Base-by-base conservation (phyloP, 148 eudicot genomes). In the Gaultheria prostrata region DNA sequence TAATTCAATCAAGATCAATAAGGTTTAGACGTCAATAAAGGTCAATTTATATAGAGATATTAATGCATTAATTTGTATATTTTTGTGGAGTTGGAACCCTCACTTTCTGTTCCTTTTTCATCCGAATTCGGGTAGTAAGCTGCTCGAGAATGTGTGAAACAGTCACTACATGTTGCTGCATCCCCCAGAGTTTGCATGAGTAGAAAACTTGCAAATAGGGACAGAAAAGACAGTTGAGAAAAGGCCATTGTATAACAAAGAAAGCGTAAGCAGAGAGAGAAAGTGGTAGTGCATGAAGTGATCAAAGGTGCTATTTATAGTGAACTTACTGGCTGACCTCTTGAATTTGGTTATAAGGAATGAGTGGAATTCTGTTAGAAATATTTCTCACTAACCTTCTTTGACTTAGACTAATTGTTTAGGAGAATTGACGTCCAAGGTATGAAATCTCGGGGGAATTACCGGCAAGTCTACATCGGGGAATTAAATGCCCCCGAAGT, bases 71-170 rank as follows among this genome's bases (percentile, higher is more conserved):
- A 45, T 77, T 13, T 21, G 26, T 53, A 50, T 48, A 24, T 51
- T 46, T 65, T 45, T 61, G 18, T 43, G 21, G 69, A 33, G 81
- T 86, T 8, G 15, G 54, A 75, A 48, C 81, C 79, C 95, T 89
- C 57, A 94, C 98, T 83, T 83, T 85, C 88, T 86, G 95, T 89
- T 87, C 98, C 98, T 3, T 87, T 77, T 81, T 88, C 87, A 57
- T 86, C 91, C 79, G 95, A 89, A 83, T 86, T 88, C 0, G 92
- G 89, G 80, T 94, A 91, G 86, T 91, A 85, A 21, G 92, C 79
- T 80, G 98, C 95, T 17, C 91, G 90, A 13, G 98, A 94, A 18
- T 70, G 90, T 80, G 85, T 65, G 74, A 92, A 94, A 77, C 92
- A 92, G 81, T 88, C 92, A 3, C 73, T 84, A 67, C 94, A 91